Evolutionary conservation across 768 basidiomycete genomes (phyloP), one percentile per base, ranked within the genome.

Genomic region (Leccinum imitatum): DNA sequence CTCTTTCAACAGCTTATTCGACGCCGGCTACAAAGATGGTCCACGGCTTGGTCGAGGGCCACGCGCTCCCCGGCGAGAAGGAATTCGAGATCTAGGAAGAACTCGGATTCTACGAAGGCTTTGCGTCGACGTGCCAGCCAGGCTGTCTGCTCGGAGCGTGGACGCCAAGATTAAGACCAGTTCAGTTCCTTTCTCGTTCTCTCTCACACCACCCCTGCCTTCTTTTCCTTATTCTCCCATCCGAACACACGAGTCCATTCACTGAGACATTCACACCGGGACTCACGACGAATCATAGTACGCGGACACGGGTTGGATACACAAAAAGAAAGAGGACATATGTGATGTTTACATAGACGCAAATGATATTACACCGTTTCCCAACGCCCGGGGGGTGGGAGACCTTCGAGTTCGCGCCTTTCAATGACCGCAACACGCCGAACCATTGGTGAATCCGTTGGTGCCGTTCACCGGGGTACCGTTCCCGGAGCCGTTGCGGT

Each of bases 11-110:
- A 93, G 91, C 50, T 96, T 95, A 75, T 97, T 27, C 27, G 27
- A 27, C 27, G 27, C 7, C 89, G 71, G 82, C 9, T 90, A 90
- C 70, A 66, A 80, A 60, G 87, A 89, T 57, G 95, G 95, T 95
- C 6, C 95, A 96, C 66, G 95, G 96, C 2, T 74, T 91, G 25
- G 93, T 94, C 61, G 94, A 99, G 72, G 96, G 96, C 9, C 81
- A 94, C 14, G 89, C 90, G 0, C 80, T 98, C 17, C 96, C 95
- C 2, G 82, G 87, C 57, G 89, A 93, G 66, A 95, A 96, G 66
- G 92, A 91, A 0, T 98, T 87, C 72, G 95, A 96, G 74, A 87
- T 97, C 75, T 98, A 95, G 94, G 95, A 98, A 72, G 96, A 99
- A 73, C 82, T 99, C 13, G 95, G 92, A 2, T 98, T 88, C 67